A percentile compares a stretch with the other conserved stretches of the same genome.
These are phyloP conservation scores for Amborella trichopoda DNA, from an alignment of 164 flowering plant species.

Conservation along the genomic window DNA sequence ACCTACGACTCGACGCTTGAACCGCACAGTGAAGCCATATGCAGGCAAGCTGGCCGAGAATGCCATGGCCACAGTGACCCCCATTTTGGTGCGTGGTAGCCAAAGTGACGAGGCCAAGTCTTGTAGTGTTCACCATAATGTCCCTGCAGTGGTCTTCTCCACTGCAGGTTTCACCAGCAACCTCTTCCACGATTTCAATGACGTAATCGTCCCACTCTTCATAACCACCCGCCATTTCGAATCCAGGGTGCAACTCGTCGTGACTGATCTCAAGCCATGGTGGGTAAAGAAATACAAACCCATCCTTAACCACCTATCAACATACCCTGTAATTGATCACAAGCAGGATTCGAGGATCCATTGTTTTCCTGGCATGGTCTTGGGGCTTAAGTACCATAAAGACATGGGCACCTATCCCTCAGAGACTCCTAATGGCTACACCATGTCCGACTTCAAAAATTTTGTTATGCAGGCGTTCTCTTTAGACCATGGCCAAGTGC, in stretches of 20 bases:
- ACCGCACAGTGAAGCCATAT: not conserved
- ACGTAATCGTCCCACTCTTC: conserved; percentile 7
- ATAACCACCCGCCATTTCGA: conserved; percentile 7
- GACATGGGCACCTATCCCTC: conserved; percentile 1
- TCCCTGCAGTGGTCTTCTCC: conserved; percentile 7
- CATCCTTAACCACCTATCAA: conserved; percentile 4
- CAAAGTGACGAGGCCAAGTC: not conserved
- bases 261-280: conserved; percentile 1
- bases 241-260: conserved; percentile 1
- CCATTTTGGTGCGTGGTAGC: not conserved
- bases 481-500: not conserved
- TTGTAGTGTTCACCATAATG: conserved; percentile 1
- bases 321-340: not conserved
- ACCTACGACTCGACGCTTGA: not conserved
- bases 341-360: conserved; percentile 1
- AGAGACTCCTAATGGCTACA: conserved; percentile 2
- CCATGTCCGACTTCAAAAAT: conserved; percentile 6
- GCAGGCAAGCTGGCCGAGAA: not conserved
- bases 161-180: conserved; percentile 5
- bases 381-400: conserved; percentile 3
- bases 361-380: conserved; percentile 5
- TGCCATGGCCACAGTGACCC: not conserved
- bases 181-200: conserved; percentile 8
- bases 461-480: conserved; percentile 5
- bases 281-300: conserved; percentile 2